phyloP scores from a whole-genome alignment of 2,329 filamentous ascomycete species.

The Pseudonectria buxi region DNA sequence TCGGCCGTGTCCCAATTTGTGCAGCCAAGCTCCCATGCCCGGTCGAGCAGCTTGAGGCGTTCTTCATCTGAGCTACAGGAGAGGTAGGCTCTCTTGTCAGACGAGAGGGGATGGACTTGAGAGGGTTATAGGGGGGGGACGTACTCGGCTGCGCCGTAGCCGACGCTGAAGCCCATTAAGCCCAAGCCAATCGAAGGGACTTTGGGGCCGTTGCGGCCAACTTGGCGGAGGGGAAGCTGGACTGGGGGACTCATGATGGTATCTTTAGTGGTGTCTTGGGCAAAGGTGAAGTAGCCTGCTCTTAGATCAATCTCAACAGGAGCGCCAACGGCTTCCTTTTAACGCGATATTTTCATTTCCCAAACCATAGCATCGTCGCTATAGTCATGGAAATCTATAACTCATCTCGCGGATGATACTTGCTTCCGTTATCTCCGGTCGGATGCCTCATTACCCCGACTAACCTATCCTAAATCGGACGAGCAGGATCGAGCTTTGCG shows the following conservation, averaged over 20 bases:
- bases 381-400: no score
- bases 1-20: constrained; percentile 46
- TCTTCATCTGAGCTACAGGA: constrained; percentile 38
- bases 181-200: constrained; percentile 47
- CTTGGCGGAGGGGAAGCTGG: constrained; percentile 16
- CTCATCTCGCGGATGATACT: no score
- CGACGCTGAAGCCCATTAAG: constrained; percentile 41
- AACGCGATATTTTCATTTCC: no score
- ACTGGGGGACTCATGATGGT: constrained; percentile 13
- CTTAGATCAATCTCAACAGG: no score
- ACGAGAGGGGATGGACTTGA: constrained; percentile 2
- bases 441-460: no score
- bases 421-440: no score
- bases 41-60: constrained; percentile 44
- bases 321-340: no score
- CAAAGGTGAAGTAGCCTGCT: no score
- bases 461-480: no score
- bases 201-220: constrained; percentile 45
- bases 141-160: constrained; percentile 27
- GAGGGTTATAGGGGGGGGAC: constrained; percentile 10
- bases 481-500: no score
- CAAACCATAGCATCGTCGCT: no score
- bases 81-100: background rate
- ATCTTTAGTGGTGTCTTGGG: no score
- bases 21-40: constrained; percentile 41